Percentiles rank a stretch among this genome's conserved stretches.
Evolutionary conservation across 352 stramenopile species (phyloP).

Genomic region (Phytophthora tubulina): DNA sequence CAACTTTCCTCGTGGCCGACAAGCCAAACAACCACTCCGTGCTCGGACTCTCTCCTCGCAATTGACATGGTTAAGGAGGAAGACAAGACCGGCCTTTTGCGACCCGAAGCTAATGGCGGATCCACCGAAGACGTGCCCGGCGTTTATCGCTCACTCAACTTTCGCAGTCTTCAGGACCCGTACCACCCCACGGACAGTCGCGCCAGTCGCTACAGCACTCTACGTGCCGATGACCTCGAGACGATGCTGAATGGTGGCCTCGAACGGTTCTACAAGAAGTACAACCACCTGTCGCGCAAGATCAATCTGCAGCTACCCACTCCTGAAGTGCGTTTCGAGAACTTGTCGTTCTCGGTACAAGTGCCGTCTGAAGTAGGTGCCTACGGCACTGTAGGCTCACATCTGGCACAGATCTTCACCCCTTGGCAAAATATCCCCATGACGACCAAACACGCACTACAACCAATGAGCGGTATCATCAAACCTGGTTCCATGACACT

Average conservation of each 20-base stretch:
- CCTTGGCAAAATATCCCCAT: slow-evolving; percentile 56
- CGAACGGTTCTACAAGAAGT: slow-evolving; percentile 46
- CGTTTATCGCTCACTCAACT: slow-evolving; percentile 71
- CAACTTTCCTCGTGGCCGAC: too few species aligned
- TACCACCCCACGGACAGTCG: slow-evolving; percentile 57
- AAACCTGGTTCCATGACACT: slow-evolving; percentile 56
- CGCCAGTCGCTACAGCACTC: slow-evolving; percentile 35
- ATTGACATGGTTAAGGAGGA: too few species aligned
- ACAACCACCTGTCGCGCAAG: slow-evolving; percentile 26
- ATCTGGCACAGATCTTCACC: slow-evolving; percentile 49
- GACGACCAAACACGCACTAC: slow-evolving; percentile 54
- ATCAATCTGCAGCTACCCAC: slow-evolving; percentile 30
- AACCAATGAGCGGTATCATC: slow-evolving; percentile 79
- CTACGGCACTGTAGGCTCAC: slow-evolving; percentile 42
- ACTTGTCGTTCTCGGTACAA: slow-evolving; percentile 27
- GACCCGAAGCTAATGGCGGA: too few species aligned
- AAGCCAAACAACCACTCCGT: too few species aligned
- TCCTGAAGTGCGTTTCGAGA: slow-evolving; percentile 29
- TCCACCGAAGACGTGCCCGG: slow-evolving; percentile 40
- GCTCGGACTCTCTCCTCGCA: too few species aligned
- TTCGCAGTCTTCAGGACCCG: slow-evolving; percentile 73
- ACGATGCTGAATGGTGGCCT: slow-evolving; percentile 66
- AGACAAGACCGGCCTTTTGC: too few species aligned
- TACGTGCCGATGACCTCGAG: slow-evolving; percentile 63
- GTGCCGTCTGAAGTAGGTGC: slow-evolving; percentile 56